Evolutionary conservation across 2,329 filamentous ascomycete species (phyloP), one percentile per base, ranked within the genome.

Genomic region (Ophiostoma sp.): DNA sequence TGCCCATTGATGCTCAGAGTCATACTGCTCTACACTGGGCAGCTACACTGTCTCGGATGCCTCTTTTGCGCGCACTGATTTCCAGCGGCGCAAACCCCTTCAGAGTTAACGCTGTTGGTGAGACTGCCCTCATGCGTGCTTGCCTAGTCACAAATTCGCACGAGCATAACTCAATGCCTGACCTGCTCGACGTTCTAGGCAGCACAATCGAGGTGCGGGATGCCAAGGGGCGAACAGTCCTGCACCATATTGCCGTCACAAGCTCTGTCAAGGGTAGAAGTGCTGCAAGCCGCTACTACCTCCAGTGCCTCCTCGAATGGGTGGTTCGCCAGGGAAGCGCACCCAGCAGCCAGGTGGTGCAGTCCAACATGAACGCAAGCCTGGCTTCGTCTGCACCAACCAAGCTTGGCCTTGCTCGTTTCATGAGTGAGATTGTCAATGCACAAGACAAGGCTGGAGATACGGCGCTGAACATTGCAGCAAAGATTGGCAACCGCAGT

Each of bases 361-460:
- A 73, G 11, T 52, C 68, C 8, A 57, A 65, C 48, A 65, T 71
- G 11, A 76, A 75, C 65, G 74, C 73, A 31, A 71, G 70, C 39
- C 33, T 68, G 10, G 17, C 64, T 1, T 70, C 72, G 73, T 71
- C 73, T 6, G 79, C 73, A 15, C 81, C 80, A 60, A 90, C 87
- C 69, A 92, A 86, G 73, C 96, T 98, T 80, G 92, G 91, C 33
- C 85, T 99, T 69, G 94, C 92, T 39, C 89, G 93, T 52, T 99
- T 99, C 80, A 96, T 99, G 87, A 92, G 91, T 67, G 94, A 98
- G 77, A 96, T 99, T 78, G 94, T 99, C 72, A 98, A 99, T 76
- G 90, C 94, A 0, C 91, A 94, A 76, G 95, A 99, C 79, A 93
- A 94, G 76, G 91, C 91, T 44, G 95, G 95, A 0, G 96, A 99